Evolutionary conservation across 768 basidiomycete genomes (phyloP).

Genomic region (Pleurotus eryngii): DNA sequence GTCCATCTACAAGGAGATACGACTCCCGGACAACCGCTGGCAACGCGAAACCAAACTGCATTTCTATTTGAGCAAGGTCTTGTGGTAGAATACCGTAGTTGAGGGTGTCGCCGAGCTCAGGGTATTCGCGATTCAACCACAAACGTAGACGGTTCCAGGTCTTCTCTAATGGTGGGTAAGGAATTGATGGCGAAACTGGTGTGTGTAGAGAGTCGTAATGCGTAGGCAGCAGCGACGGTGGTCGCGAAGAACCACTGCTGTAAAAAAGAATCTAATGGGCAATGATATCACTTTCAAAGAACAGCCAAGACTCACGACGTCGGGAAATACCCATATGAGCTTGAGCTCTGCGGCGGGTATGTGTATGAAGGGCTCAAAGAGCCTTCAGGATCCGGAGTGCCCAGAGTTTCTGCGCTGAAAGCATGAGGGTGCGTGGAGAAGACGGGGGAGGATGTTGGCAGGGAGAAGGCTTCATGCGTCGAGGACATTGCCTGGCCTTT

Average conservation of each 20-base stretch:
- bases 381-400: conserved; percentile 45
- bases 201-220: conserved; percentile 54
- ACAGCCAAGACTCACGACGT: conserved; percentile 41
- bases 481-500: conserved; percentile 68
- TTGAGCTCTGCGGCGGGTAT: conserved; percentile 68
- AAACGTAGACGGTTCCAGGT: conserved; percentile 82
- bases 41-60: conserved; percentile 79
- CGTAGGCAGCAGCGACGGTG: conserved; percentile 61
- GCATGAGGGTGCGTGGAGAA: conserved; percentile 52
- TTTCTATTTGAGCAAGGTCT: conserved; percentile 78
- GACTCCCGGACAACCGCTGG: conserved; percentile 90
- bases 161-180: conserved; percentile 74
- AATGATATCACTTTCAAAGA: conserved; percentile 7
- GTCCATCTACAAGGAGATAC: conserved; percentile 85
- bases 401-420: conserved; percentile 53
- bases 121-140: conserved; percentile 86
- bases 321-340: conserved; percentile 59
- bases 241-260: conserved; percentile 38
- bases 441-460: conserved; percentile 71
- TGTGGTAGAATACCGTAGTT: conserved; percentile 84
- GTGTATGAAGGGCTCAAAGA: conserved; percentile 58
- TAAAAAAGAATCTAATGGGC: conserved; percentile 11
- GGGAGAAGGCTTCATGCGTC: conserved; percentile 86
- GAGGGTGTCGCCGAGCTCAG: conserved; percentile 92
- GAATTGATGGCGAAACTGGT: conserved; percentile 35